Evolutionary conservation across 305 asterid species (phyloP).

Genomic region (Fraxinus nigra): DNA sequence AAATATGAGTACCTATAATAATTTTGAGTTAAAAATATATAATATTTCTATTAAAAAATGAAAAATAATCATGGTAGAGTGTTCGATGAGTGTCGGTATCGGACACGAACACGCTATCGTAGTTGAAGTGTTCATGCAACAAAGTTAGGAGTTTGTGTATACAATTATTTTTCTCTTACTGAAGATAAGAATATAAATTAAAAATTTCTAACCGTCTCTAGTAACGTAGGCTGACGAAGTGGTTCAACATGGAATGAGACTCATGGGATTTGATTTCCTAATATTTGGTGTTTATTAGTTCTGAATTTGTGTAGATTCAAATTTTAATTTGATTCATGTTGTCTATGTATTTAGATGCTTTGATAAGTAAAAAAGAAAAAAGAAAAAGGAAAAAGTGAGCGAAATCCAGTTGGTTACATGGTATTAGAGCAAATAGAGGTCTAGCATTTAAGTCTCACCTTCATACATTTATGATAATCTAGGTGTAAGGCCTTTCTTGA

Average conservation of each 20-base stretch:
- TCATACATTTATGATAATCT: background rate
- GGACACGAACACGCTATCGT: too few relatives aligned
- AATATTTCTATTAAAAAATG: too few relatives aligned
- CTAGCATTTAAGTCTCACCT: background rate
- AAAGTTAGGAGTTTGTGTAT: background rate
- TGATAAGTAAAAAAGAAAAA: too few relatives aligned
- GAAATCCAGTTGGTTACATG: background rate
- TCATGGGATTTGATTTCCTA: too few relatives aligned
- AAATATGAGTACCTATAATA: too few relatives aligned
- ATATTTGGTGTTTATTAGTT: background rate
- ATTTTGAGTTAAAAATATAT: too few relatives aligned
- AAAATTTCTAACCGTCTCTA: background rate
- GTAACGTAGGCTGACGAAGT: background rate
- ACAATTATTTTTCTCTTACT: background rate
- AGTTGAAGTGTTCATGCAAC: too few relatives aligned
- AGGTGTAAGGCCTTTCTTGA: background rate
- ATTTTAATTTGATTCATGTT: too few relatives aligned
- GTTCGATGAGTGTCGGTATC: too few relatives aligned
- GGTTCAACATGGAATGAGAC: background rate
- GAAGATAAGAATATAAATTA: background rate
- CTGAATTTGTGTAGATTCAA: background rate
- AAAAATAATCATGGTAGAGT: too few relatives aligned
- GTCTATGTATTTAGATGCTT: background rate
- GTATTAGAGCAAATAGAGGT: background rate
- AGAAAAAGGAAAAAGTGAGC: background rate